Conservation (phyloP, 305 asterid genomes). For the Fraxinus sp. region DNA sequence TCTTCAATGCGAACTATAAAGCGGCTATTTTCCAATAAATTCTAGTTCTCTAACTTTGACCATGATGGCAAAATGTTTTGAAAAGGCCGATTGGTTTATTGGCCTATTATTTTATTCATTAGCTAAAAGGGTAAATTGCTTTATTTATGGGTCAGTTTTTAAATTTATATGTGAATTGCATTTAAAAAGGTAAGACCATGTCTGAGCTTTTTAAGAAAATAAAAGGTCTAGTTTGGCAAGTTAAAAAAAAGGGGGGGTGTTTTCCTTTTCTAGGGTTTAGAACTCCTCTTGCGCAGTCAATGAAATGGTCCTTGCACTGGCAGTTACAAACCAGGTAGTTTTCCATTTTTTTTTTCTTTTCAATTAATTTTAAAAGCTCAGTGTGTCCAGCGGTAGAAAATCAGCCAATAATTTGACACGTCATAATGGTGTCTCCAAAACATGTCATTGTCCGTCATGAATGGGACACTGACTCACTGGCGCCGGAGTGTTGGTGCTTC, state of each 20-base stretch:
- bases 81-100: background rate
- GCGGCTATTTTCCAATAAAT: background rate
- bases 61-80: background rate
- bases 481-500: background rate
- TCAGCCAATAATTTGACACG: background rate
- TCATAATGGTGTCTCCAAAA: background rate
- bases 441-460: background rate
- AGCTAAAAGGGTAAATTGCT: background rate
- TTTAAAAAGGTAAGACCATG: background rate
- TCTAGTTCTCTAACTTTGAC: background rate
- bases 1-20: background rate
- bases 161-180: background rate
- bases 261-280: background rate
- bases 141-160: background rate
- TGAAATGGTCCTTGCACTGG: background rate
- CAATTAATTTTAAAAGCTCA: background rate
- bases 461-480: background rate
- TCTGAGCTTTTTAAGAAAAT: background rate
- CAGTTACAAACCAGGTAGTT: background rate
- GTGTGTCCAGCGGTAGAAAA: background rate
- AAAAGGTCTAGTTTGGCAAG: background rate
- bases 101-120: background rate
- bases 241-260: background rate
- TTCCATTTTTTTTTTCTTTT: background rate
- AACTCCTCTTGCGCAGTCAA: background rate